Evolutionary conservation across 805 yeast species (phyloP).

Genomic region (Brettanomyces bruxellensis): DNA sequence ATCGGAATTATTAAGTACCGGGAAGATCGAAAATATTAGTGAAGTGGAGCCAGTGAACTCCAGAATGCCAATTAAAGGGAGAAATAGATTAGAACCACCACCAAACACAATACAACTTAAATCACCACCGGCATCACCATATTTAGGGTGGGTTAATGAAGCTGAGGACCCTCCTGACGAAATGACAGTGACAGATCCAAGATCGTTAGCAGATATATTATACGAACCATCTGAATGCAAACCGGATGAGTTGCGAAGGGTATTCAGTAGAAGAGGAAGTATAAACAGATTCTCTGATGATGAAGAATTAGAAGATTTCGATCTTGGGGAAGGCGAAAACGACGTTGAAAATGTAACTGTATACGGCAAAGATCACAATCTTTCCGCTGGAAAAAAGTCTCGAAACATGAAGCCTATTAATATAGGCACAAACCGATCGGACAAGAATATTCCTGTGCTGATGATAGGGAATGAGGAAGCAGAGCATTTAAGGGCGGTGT

Average conservation of each 20-base stretch:
- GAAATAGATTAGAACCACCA: conserved; percentile 15
- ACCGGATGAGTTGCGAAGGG: conserved; percentile 1
- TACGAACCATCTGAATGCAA: conserved; percentile 10
- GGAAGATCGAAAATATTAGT: background rate
- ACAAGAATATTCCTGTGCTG: conserved; percentile 16
- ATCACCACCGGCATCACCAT: conserved; percentile 29
- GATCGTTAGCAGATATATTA: conserved; percentile 20
- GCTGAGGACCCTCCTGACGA: conserved; percentile 27
- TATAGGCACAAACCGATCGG: no score
- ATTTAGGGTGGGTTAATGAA: conserved; percentile 21
- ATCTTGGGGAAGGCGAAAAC: background rate
- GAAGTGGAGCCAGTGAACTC: conserved; percentile 3
- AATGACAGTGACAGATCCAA: conserved; percentile 22
- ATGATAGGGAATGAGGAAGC: conserved; percentile 23
- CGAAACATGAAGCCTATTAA: no score
- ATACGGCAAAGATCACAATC: no score
- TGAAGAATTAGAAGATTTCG: background rate
- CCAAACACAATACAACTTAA: conserved; percentile 22
- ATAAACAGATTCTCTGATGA: background rate
- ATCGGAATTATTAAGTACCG: background rate
- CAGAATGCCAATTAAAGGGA: conserved; percentile 3
- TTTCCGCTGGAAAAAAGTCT: no score
- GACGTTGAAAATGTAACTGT: background rate
- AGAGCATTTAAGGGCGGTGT: conserved; percentile 11
- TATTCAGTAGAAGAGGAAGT: conserved; percentile 5